Base-by-base conservation (phyloP, 306 rosid genomes). In the Potentilla sterilis region DNA sequence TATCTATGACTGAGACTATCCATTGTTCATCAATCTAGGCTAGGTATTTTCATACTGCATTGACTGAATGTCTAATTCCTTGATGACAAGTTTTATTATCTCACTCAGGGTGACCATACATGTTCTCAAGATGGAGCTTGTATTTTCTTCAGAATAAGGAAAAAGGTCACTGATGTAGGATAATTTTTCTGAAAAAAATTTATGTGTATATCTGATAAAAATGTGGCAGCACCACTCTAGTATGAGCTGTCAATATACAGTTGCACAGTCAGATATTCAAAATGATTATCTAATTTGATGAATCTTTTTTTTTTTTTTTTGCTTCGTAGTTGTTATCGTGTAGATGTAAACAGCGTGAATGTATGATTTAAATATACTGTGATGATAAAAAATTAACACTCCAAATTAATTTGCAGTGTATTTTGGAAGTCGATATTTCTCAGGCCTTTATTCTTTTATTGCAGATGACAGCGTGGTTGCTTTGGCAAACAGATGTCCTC, bases 381-480 rank as follows among this genome's bases (percentile, higher is more conserved):
- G 11, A 65, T 28, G 24, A 47, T 10, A 6, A 44, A 16, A 18
- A 41, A 2, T 44, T 16, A 4, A 13, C 7, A 5, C 34, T 19
- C 63, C 13, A 0, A 21, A 4, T 9, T 38, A 5, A 6, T 1
- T 7, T 35, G 13, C 57, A 11, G 47, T 51, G 8, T 28, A 32
- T 43, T 42, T 3, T 34, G 74, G 52, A 3, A n/a, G 38, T 38
- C 12, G n/a, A 19, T 11, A 32, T 46, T 9, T 12, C 41, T 81
- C 74, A 76, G 48, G 41, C 43, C 42, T 40, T 28, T 46, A 24
- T 40, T 46, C 43, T 15, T 8, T 73, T 65, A 15, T 73, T 86
- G 78, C 93, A 96, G 99, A 96, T 81, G 94, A 90, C 19, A 96
- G 99, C 75, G 99, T 96, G 84, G 82, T 96, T 80, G 98, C 98